Evolutionary conservation across 1,139 yeast species (phyloP), one percentile per base, ranked within the genome.

Genomic region (Geotrichum macrosporum): DNA sequence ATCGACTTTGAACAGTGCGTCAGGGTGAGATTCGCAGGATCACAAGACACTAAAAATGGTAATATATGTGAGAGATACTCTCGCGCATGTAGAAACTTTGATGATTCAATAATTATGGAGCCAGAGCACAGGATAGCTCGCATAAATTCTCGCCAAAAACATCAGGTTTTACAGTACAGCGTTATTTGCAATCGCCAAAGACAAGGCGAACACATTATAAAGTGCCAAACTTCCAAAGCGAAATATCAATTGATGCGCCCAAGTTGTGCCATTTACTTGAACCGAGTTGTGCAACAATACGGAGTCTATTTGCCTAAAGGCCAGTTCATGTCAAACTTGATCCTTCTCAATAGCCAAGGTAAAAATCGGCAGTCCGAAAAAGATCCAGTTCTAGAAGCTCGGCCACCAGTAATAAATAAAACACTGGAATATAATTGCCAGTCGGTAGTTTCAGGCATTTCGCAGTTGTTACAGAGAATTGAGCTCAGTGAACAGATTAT

Each of bases 321-420:
- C 12, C 44, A 40, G 24, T 15, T 40, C 16, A 40, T 40, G 44
- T 35, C 44, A 2, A 32, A 32, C 5, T 20, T 40, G 32, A 40
- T 40, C 5, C 22, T 40, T 12, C 37, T 40, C 10, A 40, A 40
- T 24, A 33, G 27, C 22, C 26, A 40, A 24, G 21, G 32, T 15
- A 13, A 32, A 18, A 24, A 21, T 9, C 29, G 16, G 38, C 15
- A n/a, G n/a, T 6, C 5, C 10, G 38, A 26, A 20, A 13, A 16
- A 35, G 29, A 21, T 10, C 18, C 12, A 18, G 38, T 13, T 15
- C 15, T 35, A 15, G 38, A 20, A 10, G 38, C 13, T 12, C 22
- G 37, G 37, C 24, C 5, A 18, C 36, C 35, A 2, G 15, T 12
- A 31, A 3, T 10, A n/a, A 15, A 18, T 9, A 31, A 16, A 31